Percentiles rank a stretch among this genome's conserved stretches.
Conservation (phyloP, 1,284 basidiomycete genomes). For the Coniophora puteana region DNA sequence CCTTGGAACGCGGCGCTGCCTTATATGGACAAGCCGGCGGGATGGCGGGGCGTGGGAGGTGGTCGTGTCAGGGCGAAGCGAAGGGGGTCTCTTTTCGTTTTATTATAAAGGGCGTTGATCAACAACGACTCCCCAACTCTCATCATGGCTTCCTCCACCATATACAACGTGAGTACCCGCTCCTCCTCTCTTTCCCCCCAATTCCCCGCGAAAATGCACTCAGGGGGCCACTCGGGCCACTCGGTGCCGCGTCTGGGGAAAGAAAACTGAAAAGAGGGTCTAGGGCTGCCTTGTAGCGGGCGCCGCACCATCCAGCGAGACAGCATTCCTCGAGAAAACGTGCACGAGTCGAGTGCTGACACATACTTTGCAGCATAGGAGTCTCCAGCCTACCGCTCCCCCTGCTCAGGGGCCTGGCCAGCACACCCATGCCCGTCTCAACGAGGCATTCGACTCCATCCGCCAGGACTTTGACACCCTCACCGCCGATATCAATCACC, state of each 20-base stretch:
- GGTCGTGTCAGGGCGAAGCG: conserved; percentile 28
- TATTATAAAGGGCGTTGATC: conserved; percentile 37
- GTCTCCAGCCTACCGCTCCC: conserved; percentile 55
- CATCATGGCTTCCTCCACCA: conserved; percentile 42
- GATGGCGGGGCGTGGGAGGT: conserved; percentile 32
- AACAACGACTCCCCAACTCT: conserved; percentile 34
- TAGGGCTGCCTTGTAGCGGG: too few species aligned
- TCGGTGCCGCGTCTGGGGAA: too few species aligned
- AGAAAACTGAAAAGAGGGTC: too few species aligned
- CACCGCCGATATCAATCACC: conserved; percentile 61
- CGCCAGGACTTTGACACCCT: conserved; percentile 85
- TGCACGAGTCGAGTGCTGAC: background rate
- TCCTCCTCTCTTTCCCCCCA: background rate
- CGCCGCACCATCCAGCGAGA: too few species aligned
- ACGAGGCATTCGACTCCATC: conserved; percentile 81
- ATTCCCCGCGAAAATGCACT: too few species aligned
- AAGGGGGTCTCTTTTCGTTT: too few species aligned
- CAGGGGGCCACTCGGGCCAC: too few species aligned
- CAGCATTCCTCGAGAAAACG: too few species aligned
- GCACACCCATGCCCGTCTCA: conserved; percentile 49
- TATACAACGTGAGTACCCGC: conserved; percentile 40
- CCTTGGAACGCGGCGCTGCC: conserved; percentile 21
- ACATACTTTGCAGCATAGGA: conserved; percentile 49
- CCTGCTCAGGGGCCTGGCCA: conserved; percentile 39
- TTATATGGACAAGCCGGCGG: conserved; percentile 29